These are phyloP conservation scores for Didymella pinodella DNA, from an alignment of 2,329 filamentous ascomycete species.

Conservation along the genomic window DNA sequence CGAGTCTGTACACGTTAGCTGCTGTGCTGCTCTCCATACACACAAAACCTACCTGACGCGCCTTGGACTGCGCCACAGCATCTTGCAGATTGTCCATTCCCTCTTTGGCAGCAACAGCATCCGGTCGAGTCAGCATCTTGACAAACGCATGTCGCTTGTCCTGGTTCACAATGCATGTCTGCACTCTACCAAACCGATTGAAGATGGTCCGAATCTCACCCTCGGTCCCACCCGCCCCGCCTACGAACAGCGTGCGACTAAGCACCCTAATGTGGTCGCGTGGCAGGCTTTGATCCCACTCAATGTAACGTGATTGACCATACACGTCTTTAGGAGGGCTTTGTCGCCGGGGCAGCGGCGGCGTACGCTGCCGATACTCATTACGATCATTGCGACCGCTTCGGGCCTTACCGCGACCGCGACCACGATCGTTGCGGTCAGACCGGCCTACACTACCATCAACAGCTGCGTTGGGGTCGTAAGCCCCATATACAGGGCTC, in stretches of 20 bases:
- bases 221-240: constrained; percentile 80
- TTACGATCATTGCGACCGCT: constrained; percentile 56
- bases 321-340: constrained; percentile 58
- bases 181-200: constrained; percentile 81
- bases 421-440: constrained; percentile 64
- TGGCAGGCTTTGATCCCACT: constrained; percentile 77
- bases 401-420: constrained; percentile 58
- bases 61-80: constrained; percentile 73
- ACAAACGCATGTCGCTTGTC: constrained; percentile 99
- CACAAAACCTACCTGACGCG: constrained; percentile 50
- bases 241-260: constrained; percentile 94
- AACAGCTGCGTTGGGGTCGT: constrained; percentile 67
- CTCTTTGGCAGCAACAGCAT: constrained; percentile 83
- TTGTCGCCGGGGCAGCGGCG: constrained; percentile 72
- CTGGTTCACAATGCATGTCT: constrained; percentile 97
- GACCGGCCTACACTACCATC: constrained; percentile 64
- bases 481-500: constrained; percentile 76
- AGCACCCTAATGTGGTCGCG: constrained; percentile 81
- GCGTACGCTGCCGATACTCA: constrained; percentile 88
- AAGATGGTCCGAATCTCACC: constrained; percentile 83
- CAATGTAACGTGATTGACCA: constrained; percentile 73
- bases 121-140: constrained; percentile 92
- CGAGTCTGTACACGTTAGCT: constrained; percentile 70
- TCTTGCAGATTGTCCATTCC: constrained; percentile 84
- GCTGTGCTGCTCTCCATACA: neutral